Evolutionary conservation across 805 yeast genomes (phyloP).

Genomic region (Candida takata): DNA sequence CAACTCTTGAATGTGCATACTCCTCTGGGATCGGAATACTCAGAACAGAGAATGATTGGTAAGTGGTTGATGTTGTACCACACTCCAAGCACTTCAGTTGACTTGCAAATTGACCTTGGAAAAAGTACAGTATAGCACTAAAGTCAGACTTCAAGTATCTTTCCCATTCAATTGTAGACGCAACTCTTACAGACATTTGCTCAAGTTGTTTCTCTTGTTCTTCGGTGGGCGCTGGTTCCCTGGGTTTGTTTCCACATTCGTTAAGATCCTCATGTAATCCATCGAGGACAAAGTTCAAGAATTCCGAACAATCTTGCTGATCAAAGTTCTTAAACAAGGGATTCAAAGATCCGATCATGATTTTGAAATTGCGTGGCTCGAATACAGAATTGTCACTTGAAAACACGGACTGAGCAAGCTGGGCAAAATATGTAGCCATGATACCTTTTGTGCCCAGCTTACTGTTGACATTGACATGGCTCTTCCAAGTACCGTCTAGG

Average conservation of each 20-base stretch:
- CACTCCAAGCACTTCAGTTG: conserved; percentile 69
- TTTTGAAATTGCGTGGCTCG: conserved; percentile 60
- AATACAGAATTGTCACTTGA: conserved; percentile 37
- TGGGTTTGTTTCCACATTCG: conserved; percentile 47
- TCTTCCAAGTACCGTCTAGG: conserved; percentile 49
- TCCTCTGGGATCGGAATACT: conserved; percentile 70
- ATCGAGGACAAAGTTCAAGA: conserved; percentile 67
- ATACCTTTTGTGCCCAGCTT: conserved; percentile 77
- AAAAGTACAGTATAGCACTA: conserved; percentile 71
- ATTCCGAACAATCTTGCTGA: conserved; percentile 85
- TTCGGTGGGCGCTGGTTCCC: conserved; percentile 52
- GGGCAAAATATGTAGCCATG: conserved; percentile 62
- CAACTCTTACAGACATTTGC: conserved; percentile 63
- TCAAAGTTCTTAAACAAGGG: conserved; percentile 56
- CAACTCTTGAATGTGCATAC: conserved; percentile 21
- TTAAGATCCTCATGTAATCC: conserved; percentile 81
- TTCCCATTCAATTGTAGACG: conserved; percentile 90
- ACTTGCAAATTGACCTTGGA: conserved; percentile 88
- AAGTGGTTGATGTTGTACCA: conserved; percentile 73
- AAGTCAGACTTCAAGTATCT: conserved; percentile 71
- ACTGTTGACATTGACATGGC: conserved; percentile 66
- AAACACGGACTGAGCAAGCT: conserved; percentile 48
- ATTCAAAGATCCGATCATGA: conserved; percentile 60
- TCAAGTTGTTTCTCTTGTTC: conserved; percentile 74
- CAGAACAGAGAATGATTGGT: conserved; percentile 71